Base-by-base conservation (phyloP, 2,329 filamentous ascomycete species). In the Cryphonectria naterciae region DNA sequence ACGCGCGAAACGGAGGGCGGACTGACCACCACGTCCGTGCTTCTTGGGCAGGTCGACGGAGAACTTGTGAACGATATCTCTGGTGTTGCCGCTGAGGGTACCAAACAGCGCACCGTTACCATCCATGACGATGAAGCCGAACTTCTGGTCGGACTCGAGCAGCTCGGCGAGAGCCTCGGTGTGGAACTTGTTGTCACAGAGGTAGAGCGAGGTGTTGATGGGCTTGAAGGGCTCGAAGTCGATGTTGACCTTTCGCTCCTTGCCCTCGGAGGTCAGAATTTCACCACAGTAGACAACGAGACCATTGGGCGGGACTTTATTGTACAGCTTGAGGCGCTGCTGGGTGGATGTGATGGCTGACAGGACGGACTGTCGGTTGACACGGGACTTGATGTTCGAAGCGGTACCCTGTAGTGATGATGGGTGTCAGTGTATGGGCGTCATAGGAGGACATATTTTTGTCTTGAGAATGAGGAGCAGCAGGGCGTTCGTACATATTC, bases 221-320 rank as follows among this genome's bases (percentile, higher is more conserved):
- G 96, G 96, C 88, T 99, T 99, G 89, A 99, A 99, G 43, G 96
- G 96, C 85, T 99, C 96, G 82, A 99, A 99, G 81, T 99, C 97
- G 81, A 99, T 99, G 84, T 99, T 99, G 86, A 99, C 97, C 88
- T 98, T 99, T 80, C 96, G 89, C 85, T 99, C 96, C 85, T 99
- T 99, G 83, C 96, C 96, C 86, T 99, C 96, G 41, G 91, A 92
- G 70, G 96, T 99, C 86, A 99, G 92, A 82, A 99, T 98, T 98
- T 99, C 96, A 91, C 96, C 96, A 83, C 96, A 99, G 89, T 99
- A 99, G 76, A 99, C 93, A 75, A 99, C 96, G 76, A 99, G 87
- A 72, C 96, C 96, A 84, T 99, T 99, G 65, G 96, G 94, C 43
- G 97, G 96, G 70, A 99, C 96, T 85, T 98, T 98, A 85, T 95